phyloP scores from a whole-genome alignment of 2,329 filamentous ascomycete species.

The Emmonsia crescens region DNA sequence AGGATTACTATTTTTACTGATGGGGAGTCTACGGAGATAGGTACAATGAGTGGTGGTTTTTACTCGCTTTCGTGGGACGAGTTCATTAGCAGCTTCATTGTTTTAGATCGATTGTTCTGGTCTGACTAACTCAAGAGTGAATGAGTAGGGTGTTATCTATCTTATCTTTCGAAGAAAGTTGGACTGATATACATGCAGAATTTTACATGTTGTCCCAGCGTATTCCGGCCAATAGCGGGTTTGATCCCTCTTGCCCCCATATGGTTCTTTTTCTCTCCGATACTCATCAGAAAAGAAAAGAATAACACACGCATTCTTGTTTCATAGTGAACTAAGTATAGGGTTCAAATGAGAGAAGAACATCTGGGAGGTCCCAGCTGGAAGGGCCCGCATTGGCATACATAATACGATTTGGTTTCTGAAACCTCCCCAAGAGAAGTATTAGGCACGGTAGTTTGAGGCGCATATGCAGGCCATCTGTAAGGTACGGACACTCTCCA shows the following conservation, averaged over 20 bases:
- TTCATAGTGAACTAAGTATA: not conserved
- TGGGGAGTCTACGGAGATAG: not conserved
- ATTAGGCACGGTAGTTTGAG: not conserved
- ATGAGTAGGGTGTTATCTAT: not conserved
- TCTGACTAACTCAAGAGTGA: not conserved
- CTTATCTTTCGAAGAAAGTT: not conserved
- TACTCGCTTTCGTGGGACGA: not conserved
- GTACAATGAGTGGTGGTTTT: not conserved
- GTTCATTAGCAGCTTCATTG: not conserved
- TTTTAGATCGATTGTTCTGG: not conserved
- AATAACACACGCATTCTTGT: not conserved
- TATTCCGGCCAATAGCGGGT: not conserved
- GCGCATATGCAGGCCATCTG: not conserved
- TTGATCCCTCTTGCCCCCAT: not conserved
- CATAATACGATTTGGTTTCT: not conserved
- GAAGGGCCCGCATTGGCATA: not conserved
- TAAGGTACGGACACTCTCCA: not conserved
- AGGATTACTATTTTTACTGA: not conserved
- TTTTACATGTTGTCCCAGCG: not conserved
- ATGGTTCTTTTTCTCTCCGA: not conserved
- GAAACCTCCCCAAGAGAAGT: not conserved
- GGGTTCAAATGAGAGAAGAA: not conserved
- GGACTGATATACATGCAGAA: not conserved
- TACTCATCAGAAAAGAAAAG: not conserved
- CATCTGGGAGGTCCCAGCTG: not conserved